A percentile compares a stretch with the other conserved stretches of the same genome.
Conservation (phyloP, 305 asterid genomes). For the Rubia peregrina region DNA sequence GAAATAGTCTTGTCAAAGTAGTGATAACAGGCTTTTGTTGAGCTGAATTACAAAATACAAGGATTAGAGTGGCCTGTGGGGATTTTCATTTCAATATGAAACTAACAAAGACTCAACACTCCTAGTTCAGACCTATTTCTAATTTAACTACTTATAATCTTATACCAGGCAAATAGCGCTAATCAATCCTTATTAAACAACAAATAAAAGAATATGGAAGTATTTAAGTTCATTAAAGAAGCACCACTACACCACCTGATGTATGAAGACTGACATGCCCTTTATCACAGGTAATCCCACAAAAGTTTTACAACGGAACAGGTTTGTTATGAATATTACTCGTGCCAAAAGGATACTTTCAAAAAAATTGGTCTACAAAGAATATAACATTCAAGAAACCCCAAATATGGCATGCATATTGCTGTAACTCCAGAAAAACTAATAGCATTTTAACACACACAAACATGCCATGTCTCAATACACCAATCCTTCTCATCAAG, state of each 20-base stretch:
- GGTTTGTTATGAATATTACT: too few relatives aligned
- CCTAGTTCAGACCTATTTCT: neutral
- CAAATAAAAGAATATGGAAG: neutral
- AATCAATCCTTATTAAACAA: neutral
- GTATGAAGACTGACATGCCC: neutral
- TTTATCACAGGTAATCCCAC: neutral
- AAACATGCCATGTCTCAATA: neutral
- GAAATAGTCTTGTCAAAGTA: constrained; percentile 80
- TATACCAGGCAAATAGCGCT: neutral
- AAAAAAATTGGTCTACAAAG: neutral
- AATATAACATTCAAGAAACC: neutral
- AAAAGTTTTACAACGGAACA: too few relatives aligned
- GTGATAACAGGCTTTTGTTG: constrained; percentile 80
- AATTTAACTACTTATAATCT: neutral
- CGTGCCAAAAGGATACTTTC: neutral
- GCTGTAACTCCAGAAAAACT: neutral
- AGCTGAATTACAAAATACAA: constrained; percentile 42
- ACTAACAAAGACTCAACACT: neutral
- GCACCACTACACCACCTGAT: neutral
- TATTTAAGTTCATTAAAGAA: neutral
- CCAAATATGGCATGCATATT: neutral
- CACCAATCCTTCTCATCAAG: neutral
- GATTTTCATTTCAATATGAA: neutral
- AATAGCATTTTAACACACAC: neutral
- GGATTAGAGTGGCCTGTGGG: neutral